phyloP scores from a whole-genome alignment of 768 basidiomycete genomes.

The Chlorophyllum brunneum region DNA sequence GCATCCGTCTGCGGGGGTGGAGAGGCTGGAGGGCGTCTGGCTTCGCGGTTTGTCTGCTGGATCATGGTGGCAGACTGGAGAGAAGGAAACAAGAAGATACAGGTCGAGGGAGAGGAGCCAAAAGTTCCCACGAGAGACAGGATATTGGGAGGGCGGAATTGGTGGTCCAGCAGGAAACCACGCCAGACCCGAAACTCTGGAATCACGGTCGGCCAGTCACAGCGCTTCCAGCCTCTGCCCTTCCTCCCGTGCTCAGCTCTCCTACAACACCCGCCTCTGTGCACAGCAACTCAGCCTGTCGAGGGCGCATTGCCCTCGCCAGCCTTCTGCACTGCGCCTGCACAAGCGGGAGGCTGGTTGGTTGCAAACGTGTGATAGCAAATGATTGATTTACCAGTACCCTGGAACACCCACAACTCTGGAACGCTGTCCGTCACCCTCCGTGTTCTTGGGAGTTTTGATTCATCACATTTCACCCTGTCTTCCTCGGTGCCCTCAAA shows the following conservation, averaged over 20 bases:
- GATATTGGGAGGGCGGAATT: not conserved
- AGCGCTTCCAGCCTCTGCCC: not conserved
- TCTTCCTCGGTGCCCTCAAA: not conserved
- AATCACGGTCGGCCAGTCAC: not conserved
- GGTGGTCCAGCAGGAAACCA: conserved; percentile 1
- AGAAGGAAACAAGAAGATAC: conserved; percentile 15
- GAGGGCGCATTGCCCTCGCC: too few species aligned
- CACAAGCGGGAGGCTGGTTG: too few species aligned
- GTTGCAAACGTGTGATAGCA: conserved; percentile 7
- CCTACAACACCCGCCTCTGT: too few species aligned
- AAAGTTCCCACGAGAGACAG: not conserved
- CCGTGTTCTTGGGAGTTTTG: not conserved
- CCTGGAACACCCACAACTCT: not conserved
- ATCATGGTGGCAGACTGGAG: conserved; percentile 44
- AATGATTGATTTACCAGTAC: too few species aligned
- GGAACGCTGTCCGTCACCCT: not conserved
- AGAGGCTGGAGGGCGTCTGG: conserved; percentile 29
- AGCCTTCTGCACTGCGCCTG: too few species aligned
- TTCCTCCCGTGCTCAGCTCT: too few species aligned
- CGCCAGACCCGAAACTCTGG: conserved; percentile 8
- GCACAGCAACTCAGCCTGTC: too few species aligned
- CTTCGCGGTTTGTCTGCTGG: conserved; percentile 49
- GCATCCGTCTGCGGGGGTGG: conserved; percentile 20
- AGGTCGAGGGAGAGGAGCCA: conserved; percentile 2
- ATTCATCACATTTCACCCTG: not conserved